Evolutionary conservation across 2,329 filamentous ascomycete genomes (phyloP), one percentile per base, ranked within the genome.

Genomic region (Aureobasidium uvarum): DNA sequence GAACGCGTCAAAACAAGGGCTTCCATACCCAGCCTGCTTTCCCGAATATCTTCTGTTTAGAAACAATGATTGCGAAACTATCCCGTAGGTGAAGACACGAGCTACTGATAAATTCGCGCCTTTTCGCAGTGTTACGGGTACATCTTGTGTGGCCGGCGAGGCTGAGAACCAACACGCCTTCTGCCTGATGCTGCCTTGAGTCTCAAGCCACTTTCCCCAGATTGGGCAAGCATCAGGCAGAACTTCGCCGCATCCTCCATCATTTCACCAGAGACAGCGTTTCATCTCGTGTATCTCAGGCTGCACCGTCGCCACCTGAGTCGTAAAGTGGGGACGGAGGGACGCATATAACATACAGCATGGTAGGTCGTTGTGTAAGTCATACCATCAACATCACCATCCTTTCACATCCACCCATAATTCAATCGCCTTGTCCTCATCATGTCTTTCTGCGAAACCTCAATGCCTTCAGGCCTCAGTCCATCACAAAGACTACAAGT

Each of bases 101-200:
- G 14, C 14, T 13, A n/a, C 25, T 28, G 14, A 31, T 8, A 18
- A 2, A 23, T 13, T 5, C 18, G 10, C n/a, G 25, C 8, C 13
- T 5, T 4, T 33, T 20, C 11, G 25, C n/a, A 36, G 10, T 13
- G 25, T 18, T 52, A 36, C 8, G 36, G 20, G 31, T 11, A 39
- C 2, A 20, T 28, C 13, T n/a, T 13, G 16, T 39, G 54, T 31
- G 16, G 23, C 16, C 16, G 38, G n/a, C 14, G 14, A 45, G 7
- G 5, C 14, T 18, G 46, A 5, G 23, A 28, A 18, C 25, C 46
- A 45, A 45, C 39, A 11, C 39, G 54, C 39, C 25, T 58, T 45
- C 54, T 58, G 38, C 38, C 54, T 45, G 54, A 31, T 58, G 54
- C 54, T 58, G 54, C 39, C 54, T 45, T 38, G 33, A 38, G 18